These are phyloP conservation scores for Suillus weaverae DNA, from an alignment of 768 basidiomycete species.

Conservation along the genomic window DNA sequence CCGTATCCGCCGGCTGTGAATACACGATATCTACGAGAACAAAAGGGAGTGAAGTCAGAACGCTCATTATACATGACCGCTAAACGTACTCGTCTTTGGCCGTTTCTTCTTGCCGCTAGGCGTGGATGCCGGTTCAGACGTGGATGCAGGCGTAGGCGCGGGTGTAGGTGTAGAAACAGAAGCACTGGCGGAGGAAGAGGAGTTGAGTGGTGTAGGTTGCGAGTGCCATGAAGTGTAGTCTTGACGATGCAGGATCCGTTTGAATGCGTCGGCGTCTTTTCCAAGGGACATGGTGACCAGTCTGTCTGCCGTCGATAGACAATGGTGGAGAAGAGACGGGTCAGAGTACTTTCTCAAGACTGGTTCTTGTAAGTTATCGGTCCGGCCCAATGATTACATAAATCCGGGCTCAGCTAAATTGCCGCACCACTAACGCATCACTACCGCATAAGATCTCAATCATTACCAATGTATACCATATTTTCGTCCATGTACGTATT, in stretches of 20 bases:
- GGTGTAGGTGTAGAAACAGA: conserved; percentile 22
- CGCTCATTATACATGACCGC: neutral
- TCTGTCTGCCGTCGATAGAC: too few species aligned
- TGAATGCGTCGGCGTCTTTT: conserved; percentile 73
- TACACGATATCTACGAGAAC: conserved; percentile 67
- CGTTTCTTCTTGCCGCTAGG: conserved; percentile 46
- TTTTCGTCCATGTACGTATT: too few species aligned
- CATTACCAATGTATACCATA: too few species aligned
- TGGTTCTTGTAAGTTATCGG: too few species aligned
- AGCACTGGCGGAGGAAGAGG: conserved; percentile 13
- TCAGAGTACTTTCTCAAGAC: too few species aligned
- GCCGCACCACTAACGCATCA: too few species aligned
- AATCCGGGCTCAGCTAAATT: too few species aligned
- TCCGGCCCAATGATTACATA: too few species aligned
- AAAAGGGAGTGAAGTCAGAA: conserved; percentile 25
- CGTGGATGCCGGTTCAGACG: neutral
- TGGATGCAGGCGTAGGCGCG: conserved; percentile 39
- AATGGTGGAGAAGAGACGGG: conserved; percentile 3
- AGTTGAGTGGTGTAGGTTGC: conserved; percentile 44
- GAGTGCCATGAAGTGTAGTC: conserved; percentile 79
- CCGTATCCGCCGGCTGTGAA: conserved; percentile 87
- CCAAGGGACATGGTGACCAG: conserved; percentile 57
- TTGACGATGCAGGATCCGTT: conserved; percentile 59
- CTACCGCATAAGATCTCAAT: too few species aligned
- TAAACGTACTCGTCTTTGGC: conserved; percentile 61